Base-by-base conservation (phyloP, 352 stramenopile species). In the Phytophthora tubulina region DNA sequence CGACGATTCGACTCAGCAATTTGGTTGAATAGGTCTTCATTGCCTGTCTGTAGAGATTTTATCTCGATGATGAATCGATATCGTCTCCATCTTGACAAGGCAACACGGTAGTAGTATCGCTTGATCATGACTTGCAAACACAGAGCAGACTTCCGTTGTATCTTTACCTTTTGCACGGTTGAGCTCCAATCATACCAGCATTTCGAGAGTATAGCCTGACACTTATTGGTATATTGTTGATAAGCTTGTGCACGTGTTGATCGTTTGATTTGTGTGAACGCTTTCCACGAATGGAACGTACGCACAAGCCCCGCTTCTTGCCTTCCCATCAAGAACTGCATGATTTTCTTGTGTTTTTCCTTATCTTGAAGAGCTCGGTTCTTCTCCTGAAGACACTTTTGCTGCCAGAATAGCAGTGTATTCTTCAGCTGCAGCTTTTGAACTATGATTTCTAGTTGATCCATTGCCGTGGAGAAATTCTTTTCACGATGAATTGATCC, bases 301-400 rank as follows among this genome's bases (percentile, higher is more conserved):
- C 67, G 70, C 27, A 73, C 38, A 6, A 85, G 35, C 0, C n/a
- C 39, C 38, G 55, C 65, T 57, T 72, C 55, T 38, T 82, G 49
- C 42, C 64, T 84, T 2, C 41, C 60, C 65, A 82, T 67, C 44
- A 88, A 52, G 13, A 86, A 79, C 49, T 70, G 67, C 48, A 82
- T 42, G 17, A 89, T 52, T 31, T 71, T 73, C 41, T 67, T 72
- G 36, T 86, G 73, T 42, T 64, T 79, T 31, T 83, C 66, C 3
- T 11, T 54, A 32, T 81, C 57, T 45, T 51, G 41, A 27, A 42
- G 17, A 5, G 57, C n/a, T n/a, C 35, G 35, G 5, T 42, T 38
- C 9, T 39, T 77, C 35, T 70, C 61, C 7, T 65, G 32, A 15
- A 70, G 11, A 39, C 53, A 58, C 6, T 72, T 33, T 0, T 71